Base-by-base conservation (phyloP, 2,329 filamentous ascomycete species). In the Ascosphaera apis region DNA sequence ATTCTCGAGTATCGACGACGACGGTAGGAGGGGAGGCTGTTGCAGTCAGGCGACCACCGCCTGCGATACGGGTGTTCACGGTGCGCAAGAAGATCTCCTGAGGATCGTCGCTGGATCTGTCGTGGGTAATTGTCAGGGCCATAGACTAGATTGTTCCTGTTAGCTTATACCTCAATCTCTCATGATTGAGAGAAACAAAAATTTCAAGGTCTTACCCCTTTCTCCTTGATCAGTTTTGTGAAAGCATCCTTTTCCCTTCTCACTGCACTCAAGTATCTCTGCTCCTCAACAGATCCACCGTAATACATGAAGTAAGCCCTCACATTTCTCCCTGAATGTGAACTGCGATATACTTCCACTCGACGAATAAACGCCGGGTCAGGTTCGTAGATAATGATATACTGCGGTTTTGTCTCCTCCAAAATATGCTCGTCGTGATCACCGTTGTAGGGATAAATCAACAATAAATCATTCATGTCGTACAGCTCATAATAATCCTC, bases 351-450 rank as follows among this genome's bases (percentile, higher is more conserved):
- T 2, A 95, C 84, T 52, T 98, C 88, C 15, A 98, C 77, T 27
- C 86, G 68, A 11, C 88, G 73, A 48, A 95, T 92, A 53, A 98
- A 98, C 2, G 86, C 75, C 2, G 86, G 73, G 44, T 95, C 83
- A 1, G 88, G 86, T 52, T 95, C 88, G 54, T 93, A 98, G 88
- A 98, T 95, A 58, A 98, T 78, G 40, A 98, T 82, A 54, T 93
- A 93, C 40, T 80, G 74, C 23, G 88, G 88, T 48, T 80, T 83
- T 39, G 88, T 66, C 55, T 98, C 88, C 52, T 98, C 86, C 1
- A 98, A 67, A n/a, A 95, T 67, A 52, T 91, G 81, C 51, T 95
- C 88, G 52, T 98, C 88, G 60, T 86, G 77, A 51, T 95, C 88
- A 8, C 84, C 84, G 40, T 92, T 83, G 52, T 92, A 98, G 1